A percentile compares a stretch with the other conserved stretches of the same genome.
These are phyloP conservation scores for Pestalotiopsis sp. DNA, from an alignment of 2,329 filamentous ascomycete species.

Conservation along the genomic window DNA sequence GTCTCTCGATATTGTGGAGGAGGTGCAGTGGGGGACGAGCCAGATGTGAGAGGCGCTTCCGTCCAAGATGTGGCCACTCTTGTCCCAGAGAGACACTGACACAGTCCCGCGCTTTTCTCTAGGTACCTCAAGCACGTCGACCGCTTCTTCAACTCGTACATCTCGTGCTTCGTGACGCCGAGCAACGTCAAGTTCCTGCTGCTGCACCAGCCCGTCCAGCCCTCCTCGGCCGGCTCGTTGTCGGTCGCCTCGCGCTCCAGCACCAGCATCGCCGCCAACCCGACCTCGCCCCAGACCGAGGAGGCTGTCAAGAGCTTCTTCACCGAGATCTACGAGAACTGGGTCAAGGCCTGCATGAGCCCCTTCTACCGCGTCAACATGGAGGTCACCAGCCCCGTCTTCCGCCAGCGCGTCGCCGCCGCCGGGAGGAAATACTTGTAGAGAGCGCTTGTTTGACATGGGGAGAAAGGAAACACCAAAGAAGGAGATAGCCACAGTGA, in stretches of 20 bases:
- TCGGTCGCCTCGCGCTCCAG: conserved; percentile 49
- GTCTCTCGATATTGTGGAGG: conserved; percentile 91
- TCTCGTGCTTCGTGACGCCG: conserved; percentile 91
- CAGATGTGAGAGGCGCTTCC: conserved; percentile 62
- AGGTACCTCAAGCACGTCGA: conserved; percentile 93
- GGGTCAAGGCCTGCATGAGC: conserved; percentile 96
- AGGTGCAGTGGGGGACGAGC: conserved; percentile 88
- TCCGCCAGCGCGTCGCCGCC: conserved; percentile 76
- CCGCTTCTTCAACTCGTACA: conserved; percentile 93
- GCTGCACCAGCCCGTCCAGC: conserved; percentile 74
- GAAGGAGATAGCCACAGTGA: neutral
- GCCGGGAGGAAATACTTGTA: conserved; percentile 92
- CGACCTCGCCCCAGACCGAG: conserved; percentile 85
- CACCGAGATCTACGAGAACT: conserved; percentile 91
- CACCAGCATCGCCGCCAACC: conserved; percentile 79
- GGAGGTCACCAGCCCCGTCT: conserved; percentile 83
- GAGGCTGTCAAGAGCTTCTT: conserved; percentile 96
- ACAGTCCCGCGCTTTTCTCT: conserved; percentile 7
- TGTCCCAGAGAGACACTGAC: no score
- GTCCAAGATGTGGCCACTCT: no score
- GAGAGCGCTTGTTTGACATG: conserved; percentile 18
- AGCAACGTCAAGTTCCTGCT: conserved; percentile 93
- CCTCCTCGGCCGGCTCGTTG: conserved; percentile 29
- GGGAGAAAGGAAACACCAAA: neutral
- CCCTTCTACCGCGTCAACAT: conserved; percentile 89